Conservation (phyloP, 441 rosid genomes). For the Raphanus hybrid region DNA sequence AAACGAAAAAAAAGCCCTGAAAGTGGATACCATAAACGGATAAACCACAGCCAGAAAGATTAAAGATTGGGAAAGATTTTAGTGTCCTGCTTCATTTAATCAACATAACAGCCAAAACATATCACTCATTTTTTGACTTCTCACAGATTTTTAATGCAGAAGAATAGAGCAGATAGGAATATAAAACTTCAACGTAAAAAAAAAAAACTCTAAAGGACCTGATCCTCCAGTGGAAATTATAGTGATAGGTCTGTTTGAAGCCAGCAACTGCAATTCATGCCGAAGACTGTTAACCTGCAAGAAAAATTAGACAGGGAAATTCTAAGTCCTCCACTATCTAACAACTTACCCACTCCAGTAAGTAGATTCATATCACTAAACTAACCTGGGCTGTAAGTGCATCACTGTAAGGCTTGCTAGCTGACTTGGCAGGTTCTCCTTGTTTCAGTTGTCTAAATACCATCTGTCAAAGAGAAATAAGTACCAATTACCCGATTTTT, state of each 20-base stretch:
- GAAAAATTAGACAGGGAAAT: slow-evolving; percentile 17
- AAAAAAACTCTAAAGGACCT: slow-evolving; percentile 50
- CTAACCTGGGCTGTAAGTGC: slow-evolving; percentile 44
- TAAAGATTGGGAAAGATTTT: not conserved
- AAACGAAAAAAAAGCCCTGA: not conserved
- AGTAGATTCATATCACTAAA: slow-evolving; percentile 9
- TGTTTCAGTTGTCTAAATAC: slow-evolving; percentile 40
- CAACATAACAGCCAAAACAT: not conserved
- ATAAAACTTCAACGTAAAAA: slow-evolving; percentile 18
- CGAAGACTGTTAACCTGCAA: slow-evolving; percentile 76
- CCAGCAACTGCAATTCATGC: slow-evolving; percentile 65
- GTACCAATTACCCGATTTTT: not conserved
- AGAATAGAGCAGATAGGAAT: not conserved
- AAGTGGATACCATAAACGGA: not conserved
- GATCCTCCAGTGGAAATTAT: slow-evolving; percentile 71
- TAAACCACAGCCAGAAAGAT: not conserved
- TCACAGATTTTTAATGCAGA: not conserved
- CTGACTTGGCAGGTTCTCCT: slow-evolving; percentile 32
- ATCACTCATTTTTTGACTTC: not conserved
- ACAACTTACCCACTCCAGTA: not conserved
- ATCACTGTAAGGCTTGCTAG: slow-evolving; percentile 40
- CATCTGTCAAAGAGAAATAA: slow-evolving; percentile 20
- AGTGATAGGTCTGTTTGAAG: slow-evolving; percentile 66
- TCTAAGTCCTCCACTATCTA: slow-evolving; percentile 15
- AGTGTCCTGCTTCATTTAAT: not conserved